Evolutionary conservation across 2,329 filamentous ascomycete species (phyloP).

Genomic region (Trichoderma koningiopsis): DNA sequence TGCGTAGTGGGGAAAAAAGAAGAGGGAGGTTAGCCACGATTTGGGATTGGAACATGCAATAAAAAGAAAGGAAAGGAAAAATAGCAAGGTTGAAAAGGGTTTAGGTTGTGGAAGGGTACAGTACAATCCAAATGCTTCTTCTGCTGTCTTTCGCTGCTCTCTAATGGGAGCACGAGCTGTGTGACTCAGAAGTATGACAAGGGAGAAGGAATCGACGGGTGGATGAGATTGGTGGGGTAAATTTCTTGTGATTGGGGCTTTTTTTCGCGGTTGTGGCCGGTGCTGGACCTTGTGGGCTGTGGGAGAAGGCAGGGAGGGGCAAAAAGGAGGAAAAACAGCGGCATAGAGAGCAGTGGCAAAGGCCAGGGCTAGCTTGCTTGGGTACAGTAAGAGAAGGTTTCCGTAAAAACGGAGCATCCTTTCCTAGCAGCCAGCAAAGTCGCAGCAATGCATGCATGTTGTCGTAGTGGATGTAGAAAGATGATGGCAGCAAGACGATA

Average conservation of each 20-base stretch:
- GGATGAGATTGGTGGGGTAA: conserved; percentile 25
- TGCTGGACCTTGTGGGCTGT: conserved; percentile 17
- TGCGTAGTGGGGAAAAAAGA: conserved; percentile 31
- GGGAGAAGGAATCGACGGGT: conserved; percentile 12
- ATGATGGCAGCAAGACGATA: not conserved
- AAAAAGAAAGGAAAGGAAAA: not conserved
- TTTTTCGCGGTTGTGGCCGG: conserved; percentile 12
- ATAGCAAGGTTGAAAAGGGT: conserved; percentile 9
- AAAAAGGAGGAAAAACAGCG: conserved; percentile 5
- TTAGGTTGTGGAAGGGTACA: conserved; percentile 5
- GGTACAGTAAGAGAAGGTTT: not conserved
- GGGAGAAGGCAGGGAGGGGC: conserved; percentile 17
- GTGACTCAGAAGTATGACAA: conserved; percentile 22
- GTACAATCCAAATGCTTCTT: conserved; percentile 22
- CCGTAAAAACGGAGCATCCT: conserved; percentile 9
- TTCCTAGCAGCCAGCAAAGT: not conserved
- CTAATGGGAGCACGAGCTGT: not conserved
- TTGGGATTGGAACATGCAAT: not conserved
- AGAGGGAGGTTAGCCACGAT: conserved; percentile 29
- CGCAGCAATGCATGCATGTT: not conserved
- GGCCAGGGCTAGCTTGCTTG: conserved; percentile 20
- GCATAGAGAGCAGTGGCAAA: not conserved
- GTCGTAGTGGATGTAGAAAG: not conserved
- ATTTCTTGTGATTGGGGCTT: conserved; percentile 23
- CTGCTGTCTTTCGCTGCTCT: conserved; percentile 24